Conservation (phyloP, 306 rosid species). For the Rosa chinensis region DNA sequence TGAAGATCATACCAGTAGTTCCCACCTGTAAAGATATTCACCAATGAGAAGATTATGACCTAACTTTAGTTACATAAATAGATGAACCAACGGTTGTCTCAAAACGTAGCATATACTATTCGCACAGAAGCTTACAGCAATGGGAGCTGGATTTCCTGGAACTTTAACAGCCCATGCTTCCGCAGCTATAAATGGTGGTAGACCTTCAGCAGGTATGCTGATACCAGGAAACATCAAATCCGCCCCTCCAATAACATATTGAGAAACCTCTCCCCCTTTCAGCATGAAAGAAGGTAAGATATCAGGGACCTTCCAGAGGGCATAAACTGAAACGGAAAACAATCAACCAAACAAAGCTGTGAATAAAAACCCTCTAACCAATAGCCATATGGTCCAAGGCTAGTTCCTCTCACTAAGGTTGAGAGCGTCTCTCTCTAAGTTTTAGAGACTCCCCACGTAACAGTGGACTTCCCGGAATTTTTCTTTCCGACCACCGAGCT, state of each 20-base stretch:
- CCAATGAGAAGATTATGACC: background rate
- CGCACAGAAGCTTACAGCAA: conserved; percentile 55
- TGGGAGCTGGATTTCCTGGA: conserved; percentile 92
- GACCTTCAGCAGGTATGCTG: conserved; percentile 70
- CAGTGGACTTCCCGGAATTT: too few species aligned
- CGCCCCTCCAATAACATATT: conserved; percentile 82
- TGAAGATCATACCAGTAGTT: conserved; percentile 77
- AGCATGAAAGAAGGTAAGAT: conserved; percentile 74
- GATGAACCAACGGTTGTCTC: background rate
- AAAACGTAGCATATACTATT: background rate
- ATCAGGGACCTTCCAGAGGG: conserved; percentile 89
- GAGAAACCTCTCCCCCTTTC: conserved; percentile 92
- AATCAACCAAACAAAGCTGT: background rate
- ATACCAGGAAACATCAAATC: conserved; percentile 99
- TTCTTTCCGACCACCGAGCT: too few species aligned
- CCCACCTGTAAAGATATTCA: conserved; percentile 62
- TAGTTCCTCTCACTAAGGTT: too few species aligned
- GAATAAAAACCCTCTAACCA: too few species aligned
- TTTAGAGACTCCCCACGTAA: too few species aligned
- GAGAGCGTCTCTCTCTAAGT: too few species aligned
- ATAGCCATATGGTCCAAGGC: too few species aligned
- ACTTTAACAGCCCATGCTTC: conserved; percentile 89
- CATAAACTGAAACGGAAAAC: conserved; percentile 57
- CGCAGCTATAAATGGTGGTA: conserved; percentile 70
- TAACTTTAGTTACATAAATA: background rate